These are phyloP conservation scores for Flueggea neowawraea DNA, from an alignment of 441 rosid species.

Conservation along the genomic window DNA sequence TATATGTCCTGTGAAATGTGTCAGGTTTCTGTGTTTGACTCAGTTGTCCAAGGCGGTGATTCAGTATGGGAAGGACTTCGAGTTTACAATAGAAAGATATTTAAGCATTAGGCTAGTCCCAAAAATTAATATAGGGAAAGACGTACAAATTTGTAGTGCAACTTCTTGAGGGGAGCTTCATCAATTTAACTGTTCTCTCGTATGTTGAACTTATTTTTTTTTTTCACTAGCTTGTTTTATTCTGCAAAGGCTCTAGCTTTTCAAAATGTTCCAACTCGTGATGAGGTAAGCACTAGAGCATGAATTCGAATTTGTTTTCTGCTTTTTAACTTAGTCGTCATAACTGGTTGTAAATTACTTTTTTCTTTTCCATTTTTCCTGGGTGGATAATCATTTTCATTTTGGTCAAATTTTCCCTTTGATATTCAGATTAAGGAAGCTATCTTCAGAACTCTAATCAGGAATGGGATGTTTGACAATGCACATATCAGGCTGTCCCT, in stretches of 20 bases:
- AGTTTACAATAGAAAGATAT: conserved; percentile 63
- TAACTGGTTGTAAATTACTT: too few species aligned
- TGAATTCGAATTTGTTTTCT: conserved; percentile 9
- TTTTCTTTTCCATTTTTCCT: conserved; percentile 1
- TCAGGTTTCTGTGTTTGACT: conserved; percentile 93
- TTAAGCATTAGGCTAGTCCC: conserved; percentile 92
- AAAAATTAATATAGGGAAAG: too few species aligned
- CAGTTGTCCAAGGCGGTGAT: conserved; percentile 94
- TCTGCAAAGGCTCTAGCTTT: conserved; percentile 95
- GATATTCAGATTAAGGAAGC: conserved; percentile 69
- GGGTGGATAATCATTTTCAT: too few species aligned
- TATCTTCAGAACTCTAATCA: conserved; percentile 69
- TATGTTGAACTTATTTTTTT: conserved; percentile 1
- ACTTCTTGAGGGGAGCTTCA: too few species aligned
- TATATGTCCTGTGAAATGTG: conserved; percentile 2
- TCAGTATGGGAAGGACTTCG: conserved; percentile 97
- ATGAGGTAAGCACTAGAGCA: conserved; percentile 73
- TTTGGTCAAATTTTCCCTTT: too few species aligned
- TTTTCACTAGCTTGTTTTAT: conserved; percentile 60
- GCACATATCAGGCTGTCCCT: conserved; percentile 84
- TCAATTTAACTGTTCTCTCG: too few species aligned
- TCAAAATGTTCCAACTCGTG: conserved; percentile 72
- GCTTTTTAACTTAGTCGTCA: too few species aligned
- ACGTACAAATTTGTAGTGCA: too few species aligned
- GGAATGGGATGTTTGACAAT: too few species aligned